Evolutionary conservation across 257 asterid species (phyloP).

Genomic region (Osmanthus fragrans): DNA sequence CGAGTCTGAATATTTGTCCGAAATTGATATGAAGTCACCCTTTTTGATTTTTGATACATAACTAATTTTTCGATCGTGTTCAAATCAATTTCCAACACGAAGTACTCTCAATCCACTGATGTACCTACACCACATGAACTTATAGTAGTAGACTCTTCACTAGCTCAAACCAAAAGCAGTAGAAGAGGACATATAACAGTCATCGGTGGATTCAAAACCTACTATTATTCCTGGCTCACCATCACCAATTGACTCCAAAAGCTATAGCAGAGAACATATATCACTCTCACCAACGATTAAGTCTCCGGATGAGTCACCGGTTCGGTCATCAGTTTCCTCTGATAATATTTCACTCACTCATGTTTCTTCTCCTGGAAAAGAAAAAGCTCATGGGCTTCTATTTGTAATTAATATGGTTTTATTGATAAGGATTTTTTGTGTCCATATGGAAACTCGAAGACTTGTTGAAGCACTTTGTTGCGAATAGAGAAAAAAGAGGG

Average conservation of each 20-base stretch:
- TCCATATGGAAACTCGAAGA: constrained; percentile 28
- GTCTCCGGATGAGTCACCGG: constrained; percentile 46
- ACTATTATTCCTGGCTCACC: not conserved
- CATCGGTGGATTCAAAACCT: constrained; percentile 35
- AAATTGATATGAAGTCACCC: too few relatives aligned
- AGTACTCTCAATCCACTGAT: too few relatives aligned
- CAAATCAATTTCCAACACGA: too few relatives aligned
- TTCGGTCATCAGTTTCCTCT: constrained; percentile 48
- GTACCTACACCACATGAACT: too few relatives aligned
- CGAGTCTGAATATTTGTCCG: too few relatives aligned
- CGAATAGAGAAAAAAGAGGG: constrained; percentile 19
- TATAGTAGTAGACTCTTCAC: constrained; percentile 6
- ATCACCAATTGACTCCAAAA: constrained; percentile 29
- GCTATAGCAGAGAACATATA: constrained; percentile 38
- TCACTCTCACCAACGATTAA: constrained; percentile 38
- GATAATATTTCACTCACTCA: constrained; percentile 37
- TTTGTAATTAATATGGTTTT: constrained; percentile 19
- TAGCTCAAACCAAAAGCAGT: constrained; percentile 24
- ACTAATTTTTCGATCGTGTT: too few relatives aligned
- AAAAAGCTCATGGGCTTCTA: constrained; percentile 26
- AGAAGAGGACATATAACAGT: constrained; percentile 40
- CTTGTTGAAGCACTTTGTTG: constrained; percentile 17
- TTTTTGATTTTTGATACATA: too few relatives aligned
- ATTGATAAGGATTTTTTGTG: constrained; percentile 28
- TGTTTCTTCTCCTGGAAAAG: constrained; percentile 39